These are phyloP conservation scores for Aethionema arabicum DNA, from an alignment of 345 rosid species.

Conservation along the genomic window DNA sequence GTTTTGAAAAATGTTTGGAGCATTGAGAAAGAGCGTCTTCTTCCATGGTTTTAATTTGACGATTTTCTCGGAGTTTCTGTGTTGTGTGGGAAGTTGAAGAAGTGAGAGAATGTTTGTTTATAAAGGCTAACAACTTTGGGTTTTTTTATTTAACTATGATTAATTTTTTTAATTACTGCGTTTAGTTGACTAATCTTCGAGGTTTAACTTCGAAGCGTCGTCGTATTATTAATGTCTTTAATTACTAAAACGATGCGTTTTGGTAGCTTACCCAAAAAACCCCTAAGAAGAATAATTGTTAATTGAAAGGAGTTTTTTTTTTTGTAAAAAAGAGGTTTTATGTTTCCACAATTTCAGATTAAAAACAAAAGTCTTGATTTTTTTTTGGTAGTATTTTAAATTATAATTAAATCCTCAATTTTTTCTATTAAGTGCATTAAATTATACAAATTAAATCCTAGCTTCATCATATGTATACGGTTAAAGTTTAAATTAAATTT, in stretches of 20 bases:
- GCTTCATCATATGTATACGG: too few species aligned
- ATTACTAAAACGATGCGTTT: conserved; percentile 19
- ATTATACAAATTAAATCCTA: too few species aligned
- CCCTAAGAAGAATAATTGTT: not conserved
- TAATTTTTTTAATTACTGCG: conserved; percentile 28
- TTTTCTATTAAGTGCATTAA: too few species aligned
- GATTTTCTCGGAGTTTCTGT: not conserved
- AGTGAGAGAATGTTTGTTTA: conserved; percentile 6
- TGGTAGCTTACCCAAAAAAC: too few species aligned
- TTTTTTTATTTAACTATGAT: conserved; percentile 20
- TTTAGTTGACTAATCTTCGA: conserved; percentile 6
- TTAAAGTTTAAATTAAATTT: too few species aligned
- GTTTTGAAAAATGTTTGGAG: conserved; percentile 59
- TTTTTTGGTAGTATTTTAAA: too few species aligned
- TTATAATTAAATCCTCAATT: too few species aligned
- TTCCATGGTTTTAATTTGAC: conserved; percentile 40
- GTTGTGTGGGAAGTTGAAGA: conserved; percentile 22
- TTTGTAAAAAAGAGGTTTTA: too few species aligned
- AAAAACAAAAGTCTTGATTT: too few species aligned
- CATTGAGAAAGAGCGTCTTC: conserved; percentile 80
- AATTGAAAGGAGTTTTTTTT: conserved; percentile 7
- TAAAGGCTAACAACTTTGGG: not conserved
- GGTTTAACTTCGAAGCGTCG: conserved; percentile 25
- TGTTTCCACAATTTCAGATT: too few species aligned
- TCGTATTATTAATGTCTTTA: conserved; percentile 8